Percentiles rank a stretch among this genome's conserved stretches.
These are phyloP conservation scores for Leucocoprinus birnbaumii DNA, from an alignment of 768 basidiomycete genomes.

Conservation along the genomic window DNA sequence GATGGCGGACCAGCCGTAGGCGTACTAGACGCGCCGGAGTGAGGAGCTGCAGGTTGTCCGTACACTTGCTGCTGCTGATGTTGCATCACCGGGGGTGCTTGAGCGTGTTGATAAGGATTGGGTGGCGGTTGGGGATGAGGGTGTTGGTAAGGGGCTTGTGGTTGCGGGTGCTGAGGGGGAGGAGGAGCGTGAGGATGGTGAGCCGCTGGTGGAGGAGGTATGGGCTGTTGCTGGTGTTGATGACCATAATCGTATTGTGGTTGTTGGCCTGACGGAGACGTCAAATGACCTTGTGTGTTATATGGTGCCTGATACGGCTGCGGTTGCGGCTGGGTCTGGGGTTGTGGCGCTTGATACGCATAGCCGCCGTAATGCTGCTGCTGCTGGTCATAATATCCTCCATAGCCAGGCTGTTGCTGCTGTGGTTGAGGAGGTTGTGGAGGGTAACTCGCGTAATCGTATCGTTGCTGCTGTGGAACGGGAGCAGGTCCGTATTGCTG, in stretches of 20 bases:
- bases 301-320: conserved; percentile 6
- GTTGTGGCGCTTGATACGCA: conserved; percentile 7
- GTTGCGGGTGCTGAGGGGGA: conserved; percentile 21
- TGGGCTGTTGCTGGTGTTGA: conserved; percentile 20
- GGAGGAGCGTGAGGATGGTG: conserved; percentile 17
- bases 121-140: conserved; percentile 12
- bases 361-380: conserved; percentile 19
- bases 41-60: conserved; percentile 9
- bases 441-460: conserved; percentile 25
- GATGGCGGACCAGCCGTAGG: conserved; percentile 15
- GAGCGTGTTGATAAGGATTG: conserved; percentile 16
- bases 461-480: conserved; percentile 19
- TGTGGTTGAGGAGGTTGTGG: conserved; percentile 22
- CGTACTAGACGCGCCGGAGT: conserved; percentile 11
- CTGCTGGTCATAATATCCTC: conserved; percentile 28
- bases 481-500: conserved; percentile 17
- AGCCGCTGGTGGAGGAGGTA: conserved; percentile 16
- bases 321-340: conserved; percentile 3
- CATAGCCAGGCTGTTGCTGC: conserved; percentile 23
- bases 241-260: conserved; percentile 24
- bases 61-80: conserved; percentile 16
- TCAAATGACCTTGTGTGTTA: background rate
- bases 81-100: conserved; percentile 10
- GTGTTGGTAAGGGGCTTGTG: conserved; percentile 12
- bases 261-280: background rate